These are phyloP conservation scores for Rhazya stricta DNA, from an alignment of 257 asterid species.

Conservation along the genomic window DNA sequence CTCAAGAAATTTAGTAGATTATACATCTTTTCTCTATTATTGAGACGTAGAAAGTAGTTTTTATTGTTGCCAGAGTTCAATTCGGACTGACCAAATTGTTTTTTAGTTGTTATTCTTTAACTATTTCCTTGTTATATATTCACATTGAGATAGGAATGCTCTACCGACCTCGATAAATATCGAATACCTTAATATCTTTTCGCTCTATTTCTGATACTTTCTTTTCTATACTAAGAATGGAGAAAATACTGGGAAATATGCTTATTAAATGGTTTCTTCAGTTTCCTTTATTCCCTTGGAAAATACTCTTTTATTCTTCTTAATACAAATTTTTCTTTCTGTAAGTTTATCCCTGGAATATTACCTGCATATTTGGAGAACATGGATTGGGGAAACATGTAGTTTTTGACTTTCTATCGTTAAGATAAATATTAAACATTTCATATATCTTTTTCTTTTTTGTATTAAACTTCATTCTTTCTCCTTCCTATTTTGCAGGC, in stretches of 20 bases:
- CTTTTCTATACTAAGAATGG: background rate
- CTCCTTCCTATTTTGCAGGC: slow-evolving; percentile 34
- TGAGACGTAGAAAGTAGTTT: background rate
- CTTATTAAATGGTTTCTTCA: background rate
- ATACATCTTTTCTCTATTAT: background rate
- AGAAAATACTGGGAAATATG: background rate
- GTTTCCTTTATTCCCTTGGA: too few species aligned
- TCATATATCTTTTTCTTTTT: background rate
- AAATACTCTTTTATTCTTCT: too few species aligned
- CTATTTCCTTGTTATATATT: too few species aligned
- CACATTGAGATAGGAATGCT: background rate
- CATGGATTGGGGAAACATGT: background rate
- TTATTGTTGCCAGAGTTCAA: too few species aligned
- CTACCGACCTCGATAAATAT: background rate
- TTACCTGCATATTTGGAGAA: background rate
- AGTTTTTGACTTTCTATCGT: background rate
- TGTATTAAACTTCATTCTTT: background rate
- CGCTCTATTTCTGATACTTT: too few species aligned
- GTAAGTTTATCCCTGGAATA: background rate
- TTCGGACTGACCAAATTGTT: too few species aligned
- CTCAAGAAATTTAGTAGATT: too few species aligned
- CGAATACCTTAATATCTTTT: background rate
- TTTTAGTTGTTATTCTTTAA: too few species aligned
- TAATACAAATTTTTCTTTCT: background rate
- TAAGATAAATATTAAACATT: background rate